phyloP scores from a whole-genome alignment of 176 grass and related monocot species.

The Aechmea fasciata region DNA sequence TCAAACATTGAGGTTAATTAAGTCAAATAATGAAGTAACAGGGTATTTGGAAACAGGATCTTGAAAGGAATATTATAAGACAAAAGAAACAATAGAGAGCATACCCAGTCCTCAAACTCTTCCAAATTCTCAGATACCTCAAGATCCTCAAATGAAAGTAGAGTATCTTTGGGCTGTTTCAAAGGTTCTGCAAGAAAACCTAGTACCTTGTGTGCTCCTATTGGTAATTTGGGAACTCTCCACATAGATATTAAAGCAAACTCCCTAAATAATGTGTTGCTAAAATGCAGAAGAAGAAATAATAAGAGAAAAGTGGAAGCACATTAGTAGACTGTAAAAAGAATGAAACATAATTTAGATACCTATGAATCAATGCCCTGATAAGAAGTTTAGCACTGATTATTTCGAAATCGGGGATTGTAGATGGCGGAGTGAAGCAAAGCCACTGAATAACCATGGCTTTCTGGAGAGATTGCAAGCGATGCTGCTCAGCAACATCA shows the following conservation, averaged over 20 bases:
- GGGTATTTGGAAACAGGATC: not conserved
- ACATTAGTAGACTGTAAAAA: not conserved
- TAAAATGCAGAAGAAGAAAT: slow-evolving; percentile 33
- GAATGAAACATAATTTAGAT: slow-evolving; percentile 1
- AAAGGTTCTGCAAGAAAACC: slow-evolving; percentile 88
- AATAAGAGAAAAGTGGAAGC: slow-evolving; percentile 18
- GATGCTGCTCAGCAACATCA: slow-evolving; percentile 66
- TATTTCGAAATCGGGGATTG: slow-evolving; percentile 50
- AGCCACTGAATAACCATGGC: slow-evolving; percentile 97
- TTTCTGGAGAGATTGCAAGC: slow-evolving; percentile 85
- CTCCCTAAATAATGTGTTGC: slow-evolving; percentile 88
- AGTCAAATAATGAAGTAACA: not conserved
- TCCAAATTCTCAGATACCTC: slow-evolving; percentile 67
- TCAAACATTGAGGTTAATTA: not conserved
- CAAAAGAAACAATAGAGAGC: slow-evolving; percentile 16
- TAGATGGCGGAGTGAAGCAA: slow-evolving; percentile 82
- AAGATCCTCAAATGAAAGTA: slow-evolving; percentile 49
- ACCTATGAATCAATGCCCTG: slow-evolving; percentile 87
- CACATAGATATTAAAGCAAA: slow-evolving; percentile 92
- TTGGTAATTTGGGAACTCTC: slow-evolving; percentile 79
- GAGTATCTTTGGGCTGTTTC: slow-evolving; percentile 68
- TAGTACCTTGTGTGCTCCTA: slow-evolving; percentile 86
- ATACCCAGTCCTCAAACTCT: slow-evolving; percentile 98
- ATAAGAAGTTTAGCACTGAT: slow-evolving; percentile 84
- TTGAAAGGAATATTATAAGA: not conserved